Percentiles rank a stretch among this genome's conserved stretches.
Conservation (phyloP, 495 filamentous ascomycete species). For the Venustampulla echinocandica region DNA sequence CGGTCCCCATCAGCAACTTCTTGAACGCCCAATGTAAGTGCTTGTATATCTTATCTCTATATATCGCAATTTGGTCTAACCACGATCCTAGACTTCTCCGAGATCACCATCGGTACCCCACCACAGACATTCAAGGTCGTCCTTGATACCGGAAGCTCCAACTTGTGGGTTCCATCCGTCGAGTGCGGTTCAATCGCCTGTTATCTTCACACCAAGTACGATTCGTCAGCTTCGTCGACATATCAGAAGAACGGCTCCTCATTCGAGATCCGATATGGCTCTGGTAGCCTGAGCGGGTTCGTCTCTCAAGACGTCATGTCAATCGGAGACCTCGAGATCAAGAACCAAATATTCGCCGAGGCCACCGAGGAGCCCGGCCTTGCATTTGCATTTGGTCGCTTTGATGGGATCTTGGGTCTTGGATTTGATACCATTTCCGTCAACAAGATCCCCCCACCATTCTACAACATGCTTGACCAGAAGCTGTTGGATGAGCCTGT, state of each 20-base stretch:
- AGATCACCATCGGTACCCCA: constrained; percentile 86
- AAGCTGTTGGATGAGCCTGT: constrained; percentile 82
- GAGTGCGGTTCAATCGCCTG: constrained; percentile 95
- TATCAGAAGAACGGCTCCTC: constrained; percentile 86
- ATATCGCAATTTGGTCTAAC: too few relatives aligned
- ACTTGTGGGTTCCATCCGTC: constrained; percentile 93
- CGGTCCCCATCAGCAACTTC: constrained; percentile 91
- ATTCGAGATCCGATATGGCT: constrained; percentile 95
- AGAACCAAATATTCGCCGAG: constrained; percentile 90
- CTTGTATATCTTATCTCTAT: too few relatives aligned
- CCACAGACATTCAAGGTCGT: constrained; percentile 97
- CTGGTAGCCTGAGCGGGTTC: constrained; percentile 88
- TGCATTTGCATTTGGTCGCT: constrained; percentile 95
- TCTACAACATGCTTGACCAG: constrained; percentile 92
- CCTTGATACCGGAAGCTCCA: constrained; percentile 97
- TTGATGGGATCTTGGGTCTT: constrained; percentile 95
- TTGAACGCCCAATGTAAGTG: constrained; percentile 94
- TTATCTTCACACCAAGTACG: constrained; percentile 95
- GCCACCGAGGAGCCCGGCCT: constrained; percentile 90
- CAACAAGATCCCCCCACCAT: constrained; percentile 87
- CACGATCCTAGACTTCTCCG: constrained; percentile 78
- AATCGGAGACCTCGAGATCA: constrained; percentile 83
- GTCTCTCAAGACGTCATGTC: constrained; percentile 76
- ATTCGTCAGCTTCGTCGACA: constrained; percentile 80
- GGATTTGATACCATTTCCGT: constrained; percentile 95